Base-by-base conservation (phyloP, 345 rosid genomes). In the Populus euphratica region DNA sequence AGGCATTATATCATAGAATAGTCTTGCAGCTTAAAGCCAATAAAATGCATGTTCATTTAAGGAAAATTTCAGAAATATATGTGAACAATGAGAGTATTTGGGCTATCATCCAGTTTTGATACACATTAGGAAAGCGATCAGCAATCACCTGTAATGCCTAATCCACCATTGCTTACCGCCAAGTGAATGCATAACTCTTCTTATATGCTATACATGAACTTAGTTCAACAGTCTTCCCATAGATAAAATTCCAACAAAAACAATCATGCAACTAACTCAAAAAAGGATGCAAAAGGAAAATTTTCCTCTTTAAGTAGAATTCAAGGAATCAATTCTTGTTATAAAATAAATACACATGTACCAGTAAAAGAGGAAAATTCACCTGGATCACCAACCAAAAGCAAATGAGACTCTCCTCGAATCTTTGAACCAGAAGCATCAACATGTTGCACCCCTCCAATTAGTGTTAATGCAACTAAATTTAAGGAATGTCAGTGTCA, bases 341-440 rank as follows among this genome's bases (percentile, higher is more conserved):
- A 54, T 3, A 18, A 54, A 23, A 49, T 43, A 12, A 59, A 38
- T 33, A 8, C 62, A 35, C 13, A 17, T 71, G 56, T 9, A 69
- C 77, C 27, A 72, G 5, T 25, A 36, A 49, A 16, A 75, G 20
- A 52, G 65, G 12, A 80, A 78, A 20, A 70, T 47, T 62, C 73
- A 94, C 99, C 99, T 79, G 99, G 98, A 86, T 95, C 97, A 76
- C 99, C 99, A 74, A 95, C 93, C 72, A 95, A 90, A 87, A 95
- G 99, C 83, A 95, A 90, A 79, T 95, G 98, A 79, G 98, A 93
- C 75, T 95, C 97, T 80, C 99, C 99, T 33, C 98, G 92, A 79
- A 95, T 89, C 87, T 93, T 95, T 74, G 98, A 90, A 64, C 98
- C 97, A 85, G 97, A 93, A 79, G 91, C 93, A 87, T 89, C 99